phyloP scores from a whole-genome alignment of 2,329 filamentous ascomycete genomes.

The Sordariomycetes sp. region DNA sequence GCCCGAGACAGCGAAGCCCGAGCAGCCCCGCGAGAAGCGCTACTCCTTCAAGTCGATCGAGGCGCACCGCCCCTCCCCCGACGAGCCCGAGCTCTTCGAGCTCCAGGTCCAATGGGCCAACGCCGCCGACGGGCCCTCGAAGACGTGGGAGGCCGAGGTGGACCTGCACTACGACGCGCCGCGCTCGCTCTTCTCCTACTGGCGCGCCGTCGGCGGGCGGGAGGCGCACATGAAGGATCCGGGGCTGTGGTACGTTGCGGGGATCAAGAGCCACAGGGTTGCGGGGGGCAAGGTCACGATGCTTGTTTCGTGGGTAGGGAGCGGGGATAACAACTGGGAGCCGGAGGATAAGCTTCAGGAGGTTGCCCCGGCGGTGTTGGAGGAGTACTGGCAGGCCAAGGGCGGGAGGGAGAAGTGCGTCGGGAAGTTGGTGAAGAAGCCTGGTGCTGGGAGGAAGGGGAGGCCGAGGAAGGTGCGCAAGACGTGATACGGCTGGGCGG shows the following conservation, averaged over 20 bases:
- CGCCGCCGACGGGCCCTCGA: slow-evolving; percentile 9
- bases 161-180: slow-evolving; percentile 18
- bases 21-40: not conserved
- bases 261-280: slow-evolving; percentile 15
- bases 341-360: slow-evolving; percentile 11
- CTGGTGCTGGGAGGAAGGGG: not conserved
- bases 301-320: slow-evolving; percentile 21
- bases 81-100: slow-evolving; percentile 1
- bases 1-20: not conserved
- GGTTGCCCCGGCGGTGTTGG: slow-evolving; percentile 13
- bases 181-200: slow-evolving; percentile 17
- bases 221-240: slow-evolving; percentile 16
- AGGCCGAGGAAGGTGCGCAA: not conserved
- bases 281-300: slow-evolving; percentile 11
- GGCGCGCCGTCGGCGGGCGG: slow-evolving; percentile 14
- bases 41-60: not conserved
- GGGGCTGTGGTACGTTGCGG: slow-evolving; percentile 17
- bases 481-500: not conserved
- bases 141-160: slow-evolving; percentile 20
- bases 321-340: slow-evolving; percentile 17
- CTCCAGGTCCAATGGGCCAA: not conserved
- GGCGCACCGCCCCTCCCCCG: not conserved
- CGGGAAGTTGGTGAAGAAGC: not conserved
- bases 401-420: not conserved
- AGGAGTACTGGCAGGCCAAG: slow-evolving; percentile 12